These are phyloP conservation scores for Selaginella tamariscina DNA, from an alignment of 75 land plant species.

Conservation along the genomic window DNA sequence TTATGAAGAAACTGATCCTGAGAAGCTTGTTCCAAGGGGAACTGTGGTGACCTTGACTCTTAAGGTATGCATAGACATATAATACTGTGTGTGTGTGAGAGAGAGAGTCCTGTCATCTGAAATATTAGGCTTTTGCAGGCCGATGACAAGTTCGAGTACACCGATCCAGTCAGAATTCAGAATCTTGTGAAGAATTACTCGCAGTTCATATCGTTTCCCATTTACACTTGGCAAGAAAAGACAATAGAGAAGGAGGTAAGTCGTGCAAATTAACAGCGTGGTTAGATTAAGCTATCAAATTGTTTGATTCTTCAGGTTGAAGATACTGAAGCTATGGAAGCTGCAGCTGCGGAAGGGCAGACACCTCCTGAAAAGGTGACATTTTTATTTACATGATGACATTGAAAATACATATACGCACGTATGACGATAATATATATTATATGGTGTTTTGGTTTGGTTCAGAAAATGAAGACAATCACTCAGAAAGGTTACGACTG, in stretches of 20 bases:
- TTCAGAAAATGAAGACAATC: conserved; percentile 1
- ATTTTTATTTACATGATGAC: not conserved
- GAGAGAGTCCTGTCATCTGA: not conserved
- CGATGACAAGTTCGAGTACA: not conserved
- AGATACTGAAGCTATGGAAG: not conserved
- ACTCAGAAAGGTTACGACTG: conserved; percentile 9
- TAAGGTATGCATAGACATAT: too few relatives aligned
- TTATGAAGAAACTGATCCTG: conserved; percentile 82
- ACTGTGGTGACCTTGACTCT: conserved; percentile 72
- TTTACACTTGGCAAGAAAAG: conserved; percentile 90
- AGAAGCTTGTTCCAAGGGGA: conserved; percentile 67
- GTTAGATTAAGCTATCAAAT: too few relatives aligned
- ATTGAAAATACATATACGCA: not conserved
- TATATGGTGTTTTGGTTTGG: conserved; percentile 4
- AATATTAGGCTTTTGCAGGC: not conserved
- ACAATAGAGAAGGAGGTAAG: conserved; percentile 69
- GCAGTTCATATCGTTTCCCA: conserved; percentile 33
- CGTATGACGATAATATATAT: not conserved
- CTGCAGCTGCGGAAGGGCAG: not conserved
- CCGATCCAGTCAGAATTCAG: not conserved
- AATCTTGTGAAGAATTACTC: not conserved
- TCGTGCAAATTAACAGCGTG: too few relatives aligned
- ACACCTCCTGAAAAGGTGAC: not conserved
- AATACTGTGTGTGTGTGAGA: not conserved
- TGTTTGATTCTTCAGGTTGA: not conserved